A percentile compares a stretch with the other conserved stretches of the same genome.
These are phyloP conservation scores for Epicoccum sorghinum DNA, from an alignment of 2,329 filamentous ascomycete species.

Conservation along the genomic window DNA sequence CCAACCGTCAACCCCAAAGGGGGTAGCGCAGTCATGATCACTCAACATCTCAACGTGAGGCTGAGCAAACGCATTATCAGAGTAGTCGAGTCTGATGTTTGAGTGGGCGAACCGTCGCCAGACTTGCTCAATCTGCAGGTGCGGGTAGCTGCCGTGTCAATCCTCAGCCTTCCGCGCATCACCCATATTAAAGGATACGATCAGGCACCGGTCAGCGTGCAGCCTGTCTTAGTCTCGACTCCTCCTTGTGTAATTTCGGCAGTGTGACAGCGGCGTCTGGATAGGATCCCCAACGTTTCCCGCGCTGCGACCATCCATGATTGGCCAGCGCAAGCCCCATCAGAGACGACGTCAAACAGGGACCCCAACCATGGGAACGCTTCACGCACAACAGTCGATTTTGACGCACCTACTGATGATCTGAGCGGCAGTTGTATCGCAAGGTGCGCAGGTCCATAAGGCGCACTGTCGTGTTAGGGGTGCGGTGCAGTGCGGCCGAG, in stretches of 20 bases:
- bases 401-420: slow-evolving; percentile 7
- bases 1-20: not conserved
- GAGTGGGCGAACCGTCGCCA: not conserved
- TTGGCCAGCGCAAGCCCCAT: slow-evolving; percentile 20
- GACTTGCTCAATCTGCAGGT: slow-evolving; percentile 7
- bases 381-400: slow-evolving; percentile 20
- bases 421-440: slow-evolving; percentile 11
- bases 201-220: slow-evolving; percentile 9
- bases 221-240: slow-evolving; percentile 6
- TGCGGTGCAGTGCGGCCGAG: slow-evolving; percentile 2
- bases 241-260: slow-evolving; percentile 20
- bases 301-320: slow-evolving; percentile 6
- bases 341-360: slow-evolving; percentile 19
- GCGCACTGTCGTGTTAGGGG: slow-evolving; percentile 13
- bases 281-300: slow-evolving; percentile 16
- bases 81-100: not conserved
- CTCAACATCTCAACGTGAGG: slow-evolving; percentile 2
- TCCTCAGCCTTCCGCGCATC: slow-evolving; percentile 16
- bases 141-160: slow-evolving; percentile 16
- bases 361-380: slow-evolving; percentile 7
- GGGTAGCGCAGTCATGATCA: not conserved
- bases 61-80: not conserved
- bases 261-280: slow-evolving; percentile 16
- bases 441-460: slow-evolving; percentile 8
- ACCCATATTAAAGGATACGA: slow-evolving; percentile 1